Evolutionary conservation across 140 eudicot species (phyloP).

Genomic region (Ambrosia hybrid): DNA sequence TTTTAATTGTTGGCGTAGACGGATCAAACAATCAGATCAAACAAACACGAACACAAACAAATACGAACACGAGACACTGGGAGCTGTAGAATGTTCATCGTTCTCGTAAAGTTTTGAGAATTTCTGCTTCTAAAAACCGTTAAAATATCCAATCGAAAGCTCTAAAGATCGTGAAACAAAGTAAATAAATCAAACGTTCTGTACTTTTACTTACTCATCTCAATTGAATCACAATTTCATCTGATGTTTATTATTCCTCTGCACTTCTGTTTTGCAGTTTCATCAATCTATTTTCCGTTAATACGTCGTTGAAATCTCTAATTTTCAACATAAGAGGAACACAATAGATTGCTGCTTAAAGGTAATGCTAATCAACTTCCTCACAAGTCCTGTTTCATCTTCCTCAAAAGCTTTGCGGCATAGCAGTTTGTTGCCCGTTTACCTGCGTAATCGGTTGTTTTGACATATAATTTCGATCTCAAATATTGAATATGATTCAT

Average conservation of each 20-base stretch:
- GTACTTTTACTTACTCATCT: not conserved
- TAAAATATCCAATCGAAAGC: no score
- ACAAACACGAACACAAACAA: no score
- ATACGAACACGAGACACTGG: no score
- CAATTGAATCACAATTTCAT: constrained; percentile 14
- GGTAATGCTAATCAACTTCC: constrained; percentile 25
- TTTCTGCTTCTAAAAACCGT: not conserved
- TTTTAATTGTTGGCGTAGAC: no score
- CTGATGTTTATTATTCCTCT: not conserved
- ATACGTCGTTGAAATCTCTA: not conserved
- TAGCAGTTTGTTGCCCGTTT: no score
- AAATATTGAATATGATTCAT: not conserved
- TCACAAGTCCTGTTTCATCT: not conserved
- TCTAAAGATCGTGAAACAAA: constrained; percentile 5
- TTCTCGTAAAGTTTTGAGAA: constrained; percentile 12
- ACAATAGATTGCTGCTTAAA: constrained; percentile 13
- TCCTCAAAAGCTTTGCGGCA: no score
- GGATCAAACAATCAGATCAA: no score
- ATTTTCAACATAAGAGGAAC: not conserved
- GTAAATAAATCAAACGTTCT: constrained; percentile 2
- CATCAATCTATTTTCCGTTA: constrained; percentile 7
- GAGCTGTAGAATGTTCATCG: constrained; percentile 15
- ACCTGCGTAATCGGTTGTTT: no score
- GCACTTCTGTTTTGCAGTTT: constrained; percentile 19
- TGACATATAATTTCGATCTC: not conserved